Evolutionary conservation across 1,284 basidiomycete genomes (phyloP), one percentile per base, ranked within the genome.

Genomic region (Psilocybe mexicana): DNA sequence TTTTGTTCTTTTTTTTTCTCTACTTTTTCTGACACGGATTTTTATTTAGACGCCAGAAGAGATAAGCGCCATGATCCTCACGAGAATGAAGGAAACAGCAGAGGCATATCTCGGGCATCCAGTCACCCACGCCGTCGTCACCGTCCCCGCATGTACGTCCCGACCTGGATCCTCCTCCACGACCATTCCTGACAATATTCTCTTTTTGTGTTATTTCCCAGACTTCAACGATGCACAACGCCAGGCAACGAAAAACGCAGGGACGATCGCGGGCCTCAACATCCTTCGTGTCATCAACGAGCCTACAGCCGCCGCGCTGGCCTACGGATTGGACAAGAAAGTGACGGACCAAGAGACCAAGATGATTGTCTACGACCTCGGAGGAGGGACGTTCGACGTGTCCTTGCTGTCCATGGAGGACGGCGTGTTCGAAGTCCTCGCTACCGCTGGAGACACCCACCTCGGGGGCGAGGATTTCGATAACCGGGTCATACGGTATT

Each of bases 401-500:
- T 90, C 89, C 52, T 86, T 91, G 62, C 76, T 92, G 56, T 84
- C 85, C 62, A 88, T 91, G 65, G 85, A 91, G 70, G 87, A 88
- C 69, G 86, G 86, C 70, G 85, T 90, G 70, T 90, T 91, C 74
- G 87, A 90, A 74, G 88, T 90, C 66, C 84, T 87, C 72, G 87
- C 90, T 56, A 91, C 89, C 57, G 86, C 89, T 60, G 89, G 90
- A 77, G 88, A 91, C 78, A 92, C 88, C 59, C 87, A 90, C 73
- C 77, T 92, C 54, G 89, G 93, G 78, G 93, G 92, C 77, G 92
- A 94, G 78, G 93, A 94, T 79, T 94, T 95, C 69, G 92, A 95
- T 76, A 94, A 94, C 83, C 84, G 87, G 66, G 84, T 96, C 69
- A 90, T 94, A 71, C 90, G 92, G 75, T 81, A 88, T 80, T 83